Evolutionary conservation across 208 protist species (phyloP).

Genomic region (Leishmania martiniquensis): DNA sequence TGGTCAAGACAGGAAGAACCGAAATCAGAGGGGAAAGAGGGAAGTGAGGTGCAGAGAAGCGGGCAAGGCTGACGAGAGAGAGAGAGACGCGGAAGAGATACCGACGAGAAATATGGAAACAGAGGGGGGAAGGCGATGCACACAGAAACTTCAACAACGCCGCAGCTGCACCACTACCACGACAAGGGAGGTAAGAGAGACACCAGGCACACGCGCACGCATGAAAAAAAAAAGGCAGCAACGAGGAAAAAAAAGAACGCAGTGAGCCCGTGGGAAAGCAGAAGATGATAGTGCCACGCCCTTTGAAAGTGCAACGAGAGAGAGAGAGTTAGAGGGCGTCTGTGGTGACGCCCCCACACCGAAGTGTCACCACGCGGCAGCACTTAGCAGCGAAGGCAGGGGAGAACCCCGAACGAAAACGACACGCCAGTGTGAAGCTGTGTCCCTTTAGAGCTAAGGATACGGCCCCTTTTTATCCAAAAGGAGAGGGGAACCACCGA

Average conservation of each 20-base stretch:
- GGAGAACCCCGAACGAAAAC: no score
- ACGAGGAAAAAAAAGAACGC: not conserved
- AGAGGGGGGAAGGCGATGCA: not conserved
- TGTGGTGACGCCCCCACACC: not conserved
- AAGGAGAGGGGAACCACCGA: no score
- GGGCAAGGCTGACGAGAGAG: not conserved
- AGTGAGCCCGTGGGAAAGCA: not conserved
- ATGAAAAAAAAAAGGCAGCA: not conserved
- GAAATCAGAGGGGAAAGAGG: constrained; percentile 10
- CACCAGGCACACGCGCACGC: not conserved
- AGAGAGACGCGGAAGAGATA: constrained; percentile 1
- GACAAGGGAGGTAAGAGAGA: not conserved
- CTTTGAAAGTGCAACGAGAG: not conserved
- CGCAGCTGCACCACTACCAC: not conserved
- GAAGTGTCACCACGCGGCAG: not conserved
- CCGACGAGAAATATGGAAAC: constrained; percentile 4
- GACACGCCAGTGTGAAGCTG: no score
- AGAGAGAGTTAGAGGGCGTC: not conserved
- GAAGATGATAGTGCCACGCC: no score
- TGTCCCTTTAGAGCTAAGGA: no score
- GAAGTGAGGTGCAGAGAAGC: not conserved
- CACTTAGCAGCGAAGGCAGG: not conserved
- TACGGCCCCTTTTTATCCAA: no score
- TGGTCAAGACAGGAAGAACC: not conserved
- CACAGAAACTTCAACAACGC: not conserved